These are phyloP conservation scores for Daldinia sp. DNA, from an alignment of 2,329 filamentous ascomycete genomes.

Conservation along the genomic window DNA sequence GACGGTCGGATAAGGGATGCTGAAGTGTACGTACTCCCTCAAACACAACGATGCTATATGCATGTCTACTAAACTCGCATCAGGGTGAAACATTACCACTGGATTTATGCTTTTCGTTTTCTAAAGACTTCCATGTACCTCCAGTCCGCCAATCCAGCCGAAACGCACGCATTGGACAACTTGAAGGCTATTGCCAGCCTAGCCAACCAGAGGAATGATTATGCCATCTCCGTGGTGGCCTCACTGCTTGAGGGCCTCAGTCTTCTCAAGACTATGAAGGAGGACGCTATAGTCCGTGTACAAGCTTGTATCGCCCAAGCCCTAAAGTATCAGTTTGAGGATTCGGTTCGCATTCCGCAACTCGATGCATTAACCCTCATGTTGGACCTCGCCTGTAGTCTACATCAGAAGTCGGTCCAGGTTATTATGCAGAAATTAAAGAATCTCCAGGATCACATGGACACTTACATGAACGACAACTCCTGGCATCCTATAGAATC, in stretches of 20 bases:
- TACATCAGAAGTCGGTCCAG: constrained; percentile 69
- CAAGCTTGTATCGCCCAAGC: constrained; percentile 78
- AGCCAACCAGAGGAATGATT: constrained; percentile 68
- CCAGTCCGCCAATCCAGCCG: constrained; percentile 66
- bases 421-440: constrained; percentile 67
- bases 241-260: constrained; percentile 74
- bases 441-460: constrained; percentile 68
- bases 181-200: constrained; percentile 68
- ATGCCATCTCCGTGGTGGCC: constrained; percentile 70
- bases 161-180: constrained; percentile 72
- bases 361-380: constrained; percentile 71
- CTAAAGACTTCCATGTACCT: constrained; percentile 75
- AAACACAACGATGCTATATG: not conserved
- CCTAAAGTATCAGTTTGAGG: constrained; percentile 73
- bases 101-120: constrained; percentile 81
- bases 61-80: constrained; percentile 31
- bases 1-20: constrained; percentile 75
- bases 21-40: constrained; percentile 60
- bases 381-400: constrained; percentile 73
- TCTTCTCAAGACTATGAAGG: constrained; percentile 69
- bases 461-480: constrained; percentile 57
- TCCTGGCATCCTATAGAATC: constrained; percentile 58
- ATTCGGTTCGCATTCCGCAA: constrained; percentile 69
- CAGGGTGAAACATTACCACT: constrained; percentile 70
- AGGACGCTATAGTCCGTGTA: constrained; percentile 73